Percentiles rank a stretch among this genome's conserved stretches.
phyloP scores from a whole-genome alignment of 2,329 filamentous ascomycete genomes.

The Trichoderma sp. region DNA sequence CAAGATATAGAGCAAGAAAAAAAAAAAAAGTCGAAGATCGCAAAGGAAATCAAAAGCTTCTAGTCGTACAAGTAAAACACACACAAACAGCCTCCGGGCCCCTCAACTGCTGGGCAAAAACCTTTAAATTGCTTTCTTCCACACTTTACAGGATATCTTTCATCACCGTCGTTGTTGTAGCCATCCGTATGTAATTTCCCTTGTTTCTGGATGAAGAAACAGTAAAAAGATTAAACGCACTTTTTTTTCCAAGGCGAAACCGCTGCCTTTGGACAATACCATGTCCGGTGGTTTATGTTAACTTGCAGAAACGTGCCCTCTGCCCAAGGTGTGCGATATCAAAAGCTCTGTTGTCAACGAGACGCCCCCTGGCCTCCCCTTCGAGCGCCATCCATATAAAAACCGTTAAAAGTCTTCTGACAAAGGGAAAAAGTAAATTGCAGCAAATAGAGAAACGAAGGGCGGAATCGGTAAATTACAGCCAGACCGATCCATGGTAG shows the following conservation, averaged over 20 bases:
- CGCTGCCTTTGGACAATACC: conserved; percentile 29
- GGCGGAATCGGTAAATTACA: background rate
- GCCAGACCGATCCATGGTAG: conserved; percentile 3
- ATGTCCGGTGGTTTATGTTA: conserved; percentile 36
- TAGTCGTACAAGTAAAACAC: conserved; percentile 34
- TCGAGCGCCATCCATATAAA: conserved; percentile 27
- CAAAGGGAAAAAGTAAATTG: background rate
- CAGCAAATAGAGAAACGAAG: background rate
- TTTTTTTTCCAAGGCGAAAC: conserved; percentile 34
- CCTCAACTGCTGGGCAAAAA: conserved; percentile 20
- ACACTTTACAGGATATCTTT: conserved; percentile 11
- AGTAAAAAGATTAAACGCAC: conserved; percentile 26
- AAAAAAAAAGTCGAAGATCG: conserved; percentile 10
- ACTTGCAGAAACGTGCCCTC: conserved; percentile 11
- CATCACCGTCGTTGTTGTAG: conserved; percentile 8
- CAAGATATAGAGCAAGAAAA: conserved; percentile 11
- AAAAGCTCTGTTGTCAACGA: conserved; percentile 31
- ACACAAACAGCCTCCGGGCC: conserved; percentile 24
- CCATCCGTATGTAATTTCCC: conserved; percentile 21
- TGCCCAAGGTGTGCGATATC: conserved; percentile 31
- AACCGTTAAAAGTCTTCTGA: conserved; percentile 25
- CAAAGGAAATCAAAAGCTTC: conserved; percentile 20
- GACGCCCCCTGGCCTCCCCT: conserved; percentile 28
- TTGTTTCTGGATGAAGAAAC: conserved; percentile 41
- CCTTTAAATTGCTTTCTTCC: conserved; percentile 28